Conservation (phyloP, 495 filamentous ascomycete species). For the Bacidia rubella region DNA sequence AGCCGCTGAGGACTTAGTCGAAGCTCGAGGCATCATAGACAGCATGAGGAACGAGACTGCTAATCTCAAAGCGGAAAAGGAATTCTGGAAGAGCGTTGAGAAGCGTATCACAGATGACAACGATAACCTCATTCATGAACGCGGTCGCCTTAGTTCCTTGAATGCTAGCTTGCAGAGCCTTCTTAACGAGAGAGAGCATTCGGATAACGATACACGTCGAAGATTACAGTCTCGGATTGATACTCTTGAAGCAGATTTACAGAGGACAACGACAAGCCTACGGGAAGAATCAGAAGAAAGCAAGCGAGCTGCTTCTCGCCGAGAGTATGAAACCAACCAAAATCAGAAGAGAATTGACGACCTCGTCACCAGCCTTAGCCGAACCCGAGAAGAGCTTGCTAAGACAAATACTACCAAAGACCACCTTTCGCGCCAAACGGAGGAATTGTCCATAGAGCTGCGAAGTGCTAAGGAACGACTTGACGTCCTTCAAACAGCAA, state of each 20-base stretch:
- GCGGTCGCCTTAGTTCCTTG: slow-evolving; percentile 61
- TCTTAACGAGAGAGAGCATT: slow-evolving; percentile 77
- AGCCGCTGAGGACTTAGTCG: slow-evolving; percentile 83
- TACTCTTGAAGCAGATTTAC: slow-evolving; percentile 61
- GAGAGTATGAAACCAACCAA: slow-evolving; percentile 79
- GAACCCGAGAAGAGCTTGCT: slow-evolving; percentile 69
- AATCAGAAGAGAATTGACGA: slow-evolving; percentile 82
- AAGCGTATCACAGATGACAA: slow-evolving; percentile 76
- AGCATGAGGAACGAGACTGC: slow-evolving; percentile 82
- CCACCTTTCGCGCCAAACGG: slow-evolving; percentile 71
- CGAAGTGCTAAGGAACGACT: slow-evolving; percentile 76
- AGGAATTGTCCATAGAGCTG: slow-evolving; percentile 78
- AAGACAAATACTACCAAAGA: slow-evolving; percentile 74
- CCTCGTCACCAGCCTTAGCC: slow-evolving; percentile 60
- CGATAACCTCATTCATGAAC: slow-evolving; percentile 69
- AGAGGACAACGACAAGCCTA: slow-evolving; percentile 66
- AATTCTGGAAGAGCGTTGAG: slow-evolving; percentile 82
- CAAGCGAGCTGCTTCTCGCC: slow-evolving; percentile 62
- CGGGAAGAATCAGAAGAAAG: slow-evolving; percentile 70
- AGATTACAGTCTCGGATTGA: slow-evolving; percentile 65
- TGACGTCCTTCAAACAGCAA: slow-evolving; percentile 60
- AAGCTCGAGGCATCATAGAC: slow-evolving; percentile 65
- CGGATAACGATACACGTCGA: slow-evolving; percentile 66
- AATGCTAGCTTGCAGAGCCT: slow-evolving; percentile 71
- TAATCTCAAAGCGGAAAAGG: slow-evolving; percentile 86